Evolutionary conservation across 2,329 filamentous ascomycete genomes (phyloP), one percentile per base, ranked within the genome.

Genomic region (Aureobasidium sp.): DNA sequence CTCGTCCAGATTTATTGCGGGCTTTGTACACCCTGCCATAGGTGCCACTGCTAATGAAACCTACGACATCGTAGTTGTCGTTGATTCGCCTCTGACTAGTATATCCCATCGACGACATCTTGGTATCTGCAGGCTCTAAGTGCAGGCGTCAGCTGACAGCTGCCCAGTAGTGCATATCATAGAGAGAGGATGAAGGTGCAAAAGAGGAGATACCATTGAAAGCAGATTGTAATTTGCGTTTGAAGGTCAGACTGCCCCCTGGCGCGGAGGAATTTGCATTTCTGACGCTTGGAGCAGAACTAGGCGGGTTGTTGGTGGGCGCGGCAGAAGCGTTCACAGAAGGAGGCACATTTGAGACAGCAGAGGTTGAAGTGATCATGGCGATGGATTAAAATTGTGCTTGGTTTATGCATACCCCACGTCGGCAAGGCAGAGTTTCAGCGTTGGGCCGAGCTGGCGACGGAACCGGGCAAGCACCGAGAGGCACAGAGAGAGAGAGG

Each of bases 11-110:
- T 66, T 87, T 86, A 68, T 90, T 86, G 47, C 91, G 80, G 20
- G 94, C 94, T 74, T 99, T 99, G 84, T 97, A 99, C 8, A 99
- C 94, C 36, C 94, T 88, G 39, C 94, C 94, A 83, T 99, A 99
- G 17, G 94, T 99, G 51, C 94, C 94, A 68, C 91, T 96, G 73
- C 91, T 96, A 70, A 99, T 99, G 80, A 99, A 99, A 47, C 94
- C 94, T 62, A 99, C 88, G 69, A 99, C 94, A 69, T 94, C 91
- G 77, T 97, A 99, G 68, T 89, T 88, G 75, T 97, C 93, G 64
- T 88, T 88, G 63, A 97, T 91, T 65, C 90, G 87, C 66, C 94
- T 89, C 76, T 96, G 96, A 73, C 79, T 84, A 55, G 79, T 80
- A 69, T 87, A 87, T 23, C 71, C 62, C 15, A 63, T 61, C 3